Evolutionary conservation across 164 flowering plant genomes (phyloP).

Genomic region (Dillenia turbinata): DNA sequence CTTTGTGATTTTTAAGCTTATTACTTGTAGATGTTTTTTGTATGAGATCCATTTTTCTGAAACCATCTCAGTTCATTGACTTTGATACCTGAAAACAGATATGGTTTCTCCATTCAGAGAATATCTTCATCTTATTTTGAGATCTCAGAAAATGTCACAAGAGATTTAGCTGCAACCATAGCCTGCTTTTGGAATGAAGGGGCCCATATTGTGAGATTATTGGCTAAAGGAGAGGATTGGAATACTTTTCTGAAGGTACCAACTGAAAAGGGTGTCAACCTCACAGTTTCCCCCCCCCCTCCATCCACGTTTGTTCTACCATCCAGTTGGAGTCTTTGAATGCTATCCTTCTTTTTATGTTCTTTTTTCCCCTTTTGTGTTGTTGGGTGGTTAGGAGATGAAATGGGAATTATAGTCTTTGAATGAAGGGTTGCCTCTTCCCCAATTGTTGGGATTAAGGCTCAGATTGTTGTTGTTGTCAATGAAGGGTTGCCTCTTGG

Average conservation of each 20-base stretch:
- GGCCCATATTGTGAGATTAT: constrained; percentile 17
- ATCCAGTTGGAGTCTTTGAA: background rate
- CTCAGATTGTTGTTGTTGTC: too few species aligned
- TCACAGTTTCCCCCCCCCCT: background rate
- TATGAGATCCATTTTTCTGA: background rate
- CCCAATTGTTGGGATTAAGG: too few species aligned
- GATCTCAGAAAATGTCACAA: constrained; percentile 39
- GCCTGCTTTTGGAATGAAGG: constrained; percentile 54
- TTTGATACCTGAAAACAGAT: constrained; percentile 34
- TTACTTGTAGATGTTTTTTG: background rate
- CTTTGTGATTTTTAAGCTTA: too few species aligned
- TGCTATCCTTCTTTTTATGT: background rate
- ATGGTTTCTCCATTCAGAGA: constrained; percentile 32
- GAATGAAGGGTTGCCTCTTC: too few species aligned
- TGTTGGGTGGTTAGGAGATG: too few species aligned
- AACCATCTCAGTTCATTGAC: constrained; percentile 7
- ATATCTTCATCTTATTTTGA: constrained; percentile 49
- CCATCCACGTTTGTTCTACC: background rate
- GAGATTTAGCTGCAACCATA: constrained; percentile 23
- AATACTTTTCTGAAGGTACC: constrained; percentile 63
- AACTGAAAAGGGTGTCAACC: background rate
- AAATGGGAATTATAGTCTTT: too few species aligned
- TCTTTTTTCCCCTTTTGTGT: too few species aligned
- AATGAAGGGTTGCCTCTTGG: too few species aligned
- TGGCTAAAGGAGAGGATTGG: constrained; percentile 76